A percentile compares a stretch with the other conserved stretches of the same genome.
These are phyloP conservation scores for Linum lewisii DNA, from an alignment of 345 rosid genomes.

Conservation along the genomic window DNA sequence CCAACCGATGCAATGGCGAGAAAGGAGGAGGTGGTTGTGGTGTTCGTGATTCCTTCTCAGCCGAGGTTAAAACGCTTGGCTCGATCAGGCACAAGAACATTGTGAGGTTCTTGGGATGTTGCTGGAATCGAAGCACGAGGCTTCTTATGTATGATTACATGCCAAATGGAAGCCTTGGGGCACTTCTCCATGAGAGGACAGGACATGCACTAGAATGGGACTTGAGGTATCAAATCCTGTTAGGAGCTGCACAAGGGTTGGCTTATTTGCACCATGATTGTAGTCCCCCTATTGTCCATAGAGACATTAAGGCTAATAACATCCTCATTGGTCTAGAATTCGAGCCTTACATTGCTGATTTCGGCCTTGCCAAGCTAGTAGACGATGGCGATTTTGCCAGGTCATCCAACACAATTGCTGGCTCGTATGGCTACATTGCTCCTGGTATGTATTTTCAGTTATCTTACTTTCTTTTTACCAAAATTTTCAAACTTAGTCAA, in stretches of 20 bases:
- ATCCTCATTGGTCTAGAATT: constrained; percentile 80
- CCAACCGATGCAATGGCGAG: constrained; percentile 34
- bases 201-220: constrained; percentile 79
- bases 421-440: constrained; percentile 95
- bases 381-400: constrained; percentile 77
- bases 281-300: constrained; percentile 82
- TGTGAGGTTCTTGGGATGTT: constrained; percentile 83
- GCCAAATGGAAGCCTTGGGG: constrained; percentile 92
- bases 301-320: constrained; percentile 91
- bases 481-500: neutral
- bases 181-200: constrained; percentile 73
- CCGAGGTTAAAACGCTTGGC: constrained; percentile 85
- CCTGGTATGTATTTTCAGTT: constrained; percentile 56
- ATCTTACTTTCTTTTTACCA: neutral
- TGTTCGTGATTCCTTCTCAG: constrained; percentile 86
- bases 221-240: constrained; percentile 67
- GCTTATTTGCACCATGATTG: constrained; percentile 96
- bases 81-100: constrained; percentile 93
- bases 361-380: constrained; percentile 91
- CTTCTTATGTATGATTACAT: constrained; percentile 88
- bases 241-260: constrained; percentile 89
- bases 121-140: constrained; percentile 74
- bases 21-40: constrained; percentile 18
- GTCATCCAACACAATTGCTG: constrained; percentile 81
- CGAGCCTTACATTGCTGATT: constrained; percentile 95